These are phyloP conservation scores for Angophora floribunda DNA, from an alignment of 345 rosid species.

Conservation along the genomic window DNA sequence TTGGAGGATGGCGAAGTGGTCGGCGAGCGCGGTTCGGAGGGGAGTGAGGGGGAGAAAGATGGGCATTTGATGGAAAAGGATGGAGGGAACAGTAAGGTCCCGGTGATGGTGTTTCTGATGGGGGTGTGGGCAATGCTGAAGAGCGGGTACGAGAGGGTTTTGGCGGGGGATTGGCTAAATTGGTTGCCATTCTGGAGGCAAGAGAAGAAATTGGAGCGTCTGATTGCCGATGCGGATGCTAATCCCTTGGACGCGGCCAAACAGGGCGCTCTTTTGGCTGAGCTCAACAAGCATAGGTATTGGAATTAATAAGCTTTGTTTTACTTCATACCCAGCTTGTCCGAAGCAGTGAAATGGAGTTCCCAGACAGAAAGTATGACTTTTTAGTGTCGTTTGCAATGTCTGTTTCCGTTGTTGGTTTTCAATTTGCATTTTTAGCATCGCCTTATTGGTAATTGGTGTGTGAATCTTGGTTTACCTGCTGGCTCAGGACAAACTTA, in stretches of 20 bases:
- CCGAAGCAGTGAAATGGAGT: not conserved
- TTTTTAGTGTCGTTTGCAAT: not conserved
- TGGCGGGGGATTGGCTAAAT: conserved; percentile 53
- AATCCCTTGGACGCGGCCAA: conserved; percentile 66
- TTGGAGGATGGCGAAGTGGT: not conserved
- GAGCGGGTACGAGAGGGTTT: conserved; percentile 32
- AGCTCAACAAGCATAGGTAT: conserved; percentile 84
- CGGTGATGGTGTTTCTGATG: conserved; percentile 43
- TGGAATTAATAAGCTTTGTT: not conserved
- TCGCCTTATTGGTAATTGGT: not conserved
- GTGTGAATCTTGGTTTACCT: not conserved
- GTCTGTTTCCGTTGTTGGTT: not conserved
- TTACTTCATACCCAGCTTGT: not conserved
- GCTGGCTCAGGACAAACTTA: not conserved
- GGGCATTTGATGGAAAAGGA: conserved; percentile 9
- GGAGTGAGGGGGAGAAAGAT: not conserved
- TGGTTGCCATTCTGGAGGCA: conserved; percentile 77
- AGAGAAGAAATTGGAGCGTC: conserved; percentile 61
- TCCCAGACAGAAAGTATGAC: not conserved
- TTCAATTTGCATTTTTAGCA: not conserved
- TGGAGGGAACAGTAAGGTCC: conserved; percentile 19
- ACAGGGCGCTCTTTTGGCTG: conserved; percentile 64
- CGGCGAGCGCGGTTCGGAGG: conserved; percentile 4
- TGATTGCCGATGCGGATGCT: conserved; percentile 76
- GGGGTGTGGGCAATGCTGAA: conserved; percentile 53